Evolutionary conservation across 345 rosid genomes (phyloP), one percentile per base, ranked within the genome.

Genomic region (Eucalyptus dawsonii): DNA sequence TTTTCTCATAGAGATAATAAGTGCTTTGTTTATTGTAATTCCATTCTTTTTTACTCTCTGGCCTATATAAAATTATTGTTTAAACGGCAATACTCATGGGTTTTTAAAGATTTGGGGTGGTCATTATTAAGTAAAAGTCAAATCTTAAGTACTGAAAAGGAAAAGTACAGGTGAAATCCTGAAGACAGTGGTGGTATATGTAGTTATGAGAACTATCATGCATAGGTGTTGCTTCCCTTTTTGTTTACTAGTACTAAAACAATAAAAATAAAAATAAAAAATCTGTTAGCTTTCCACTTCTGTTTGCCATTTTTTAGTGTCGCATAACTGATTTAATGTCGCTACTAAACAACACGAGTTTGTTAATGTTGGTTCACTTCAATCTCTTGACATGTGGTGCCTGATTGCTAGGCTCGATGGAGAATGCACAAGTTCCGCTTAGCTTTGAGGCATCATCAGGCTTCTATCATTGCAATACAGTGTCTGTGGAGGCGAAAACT

Each of bases 401-500:
- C 29, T 50, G 11, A 51, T 87, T 88, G 89, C 90, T 91, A 98
- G 99, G 96, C 95, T 91, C 76, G 92, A 89, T 98, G 98, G 99
- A 94, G 96, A 92, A 91, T 94, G 93, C 90, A 86, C 94, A 95
- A 94, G 92, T 94, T 94, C 93, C 97, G 93, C 86, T 90, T 93
- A 87, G 98, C 96, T 87, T 91, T 95, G 87, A 94, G 90, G 86
- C 92, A 89, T 89, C 93, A 87, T 92, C 97, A 93, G 89, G 92
- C 93, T 90, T 95, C 93, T 89, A 94, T 98, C 88, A 94, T 95
- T 89, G 96, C 97, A 86, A 90, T 98, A 90, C 99, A 98, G 91
- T 95, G 99, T 91, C 95, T 89, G 50, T 98, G 99, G 99, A 97
- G 96, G 92, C 94, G 93, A 93, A 98, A 95, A 90, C 93, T 95